Evolutionary conservation across 176 grass and related monocot genomes (phyloP).

Genomic region (Oryza meyeriana): DNA sequence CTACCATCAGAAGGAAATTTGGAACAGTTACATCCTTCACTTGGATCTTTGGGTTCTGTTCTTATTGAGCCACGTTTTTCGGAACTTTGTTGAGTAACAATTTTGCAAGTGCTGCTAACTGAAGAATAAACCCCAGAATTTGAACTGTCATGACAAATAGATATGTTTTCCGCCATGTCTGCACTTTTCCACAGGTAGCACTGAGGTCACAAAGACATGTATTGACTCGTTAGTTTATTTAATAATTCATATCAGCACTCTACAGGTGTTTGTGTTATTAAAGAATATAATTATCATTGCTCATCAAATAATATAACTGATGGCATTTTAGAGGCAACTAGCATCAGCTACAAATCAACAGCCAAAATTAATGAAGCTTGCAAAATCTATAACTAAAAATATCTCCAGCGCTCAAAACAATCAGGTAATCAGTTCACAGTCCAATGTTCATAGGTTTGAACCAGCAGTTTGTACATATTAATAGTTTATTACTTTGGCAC

Average conservation of each 20-base stretch:
- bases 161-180: background rate
- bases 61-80: constrained; percentile 17
- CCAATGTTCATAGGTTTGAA: background rate
- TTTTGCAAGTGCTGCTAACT: constrained; percentile 11
- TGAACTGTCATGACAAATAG: background rate
- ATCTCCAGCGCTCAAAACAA: background rate
- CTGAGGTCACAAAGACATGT: constrained; percentile 25
- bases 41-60: background rate
- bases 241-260: background rate
- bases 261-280: background rate
- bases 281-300: background rate
- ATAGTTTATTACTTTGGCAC: background rate
- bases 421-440: too few relatives aligned
- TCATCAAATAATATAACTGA: background rate
- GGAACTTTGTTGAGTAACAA: constrained; percentile 23
- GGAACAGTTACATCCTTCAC: constrained; percentile 12
- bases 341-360: background rate
- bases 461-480: background rate
- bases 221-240: constrained; percentile 11
- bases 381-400: background rate
- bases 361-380: background rate
- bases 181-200: background rate
- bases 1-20: background rate
- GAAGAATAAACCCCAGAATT: constrained; percentile 12
- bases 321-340: background rate